Evolutionary conservation across 352 stramenopile species (phyloP).

Genomic region (Globisporangium lucens): DNA sequence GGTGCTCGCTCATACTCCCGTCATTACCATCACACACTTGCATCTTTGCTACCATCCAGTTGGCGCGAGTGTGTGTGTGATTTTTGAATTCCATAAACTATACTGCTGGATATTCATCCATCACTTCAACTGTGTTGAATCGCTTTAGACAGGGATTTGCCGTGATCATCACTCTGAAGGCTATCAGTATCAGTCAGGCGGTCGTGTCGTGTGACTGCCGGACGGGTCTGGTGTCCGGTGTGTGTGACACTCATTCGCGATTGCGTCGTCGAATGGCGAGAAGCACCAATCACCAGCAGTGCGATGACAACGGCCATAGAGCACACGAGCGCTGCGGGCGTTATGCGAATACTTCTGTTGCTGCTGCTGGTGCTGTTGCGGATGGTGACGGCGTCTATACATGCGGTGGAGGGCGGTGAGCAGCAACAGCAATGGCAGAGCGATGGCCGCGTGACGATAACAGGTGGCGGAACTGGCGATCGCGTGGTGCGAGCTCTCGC

Average conservation of each 20-base stretch:
- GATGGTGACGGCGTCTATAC: background rate
- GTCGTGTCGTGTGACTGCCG: background rate
- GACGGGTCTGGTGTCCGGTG: background rate
- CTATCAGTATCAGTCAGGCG: constrained; percentile 1
- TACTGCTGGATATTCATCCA: background rate
- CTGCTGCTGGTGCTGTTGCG: background rate
- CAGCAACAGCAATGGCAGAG: background rate
- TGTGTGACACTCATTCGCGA: constrained; percentile 8
- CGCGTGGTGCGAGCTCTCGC: background rate
- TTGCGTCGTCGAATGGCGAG: background rate
- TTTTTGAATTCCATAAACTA: background rate
- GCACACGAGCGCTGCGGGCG: no score
- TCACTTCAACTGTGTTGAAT: background rate
- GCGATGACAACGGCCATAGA: no score
- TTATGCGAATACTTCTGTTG: background rate
- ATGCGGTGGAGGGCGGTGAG: background rate
- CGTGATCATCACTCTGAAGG: background rate
- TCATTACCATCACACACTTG: background rate
- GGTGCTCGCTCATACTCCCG: background rate
- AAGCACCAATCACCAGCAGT: background rate
- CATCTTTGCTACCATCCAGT: background rate
- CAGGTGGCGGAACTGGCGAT: background rate
- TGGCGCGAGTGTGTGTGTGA: background rate
- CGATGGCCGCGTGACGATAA: background rate
- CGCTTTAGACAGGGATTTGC: constrained; percentile 1